Evolutionary conservation across 108 stramenopile genomes (phyloP), one percentile per base, ranked within the genome.

Genomic region (Skeletonema costatum): DNA sequence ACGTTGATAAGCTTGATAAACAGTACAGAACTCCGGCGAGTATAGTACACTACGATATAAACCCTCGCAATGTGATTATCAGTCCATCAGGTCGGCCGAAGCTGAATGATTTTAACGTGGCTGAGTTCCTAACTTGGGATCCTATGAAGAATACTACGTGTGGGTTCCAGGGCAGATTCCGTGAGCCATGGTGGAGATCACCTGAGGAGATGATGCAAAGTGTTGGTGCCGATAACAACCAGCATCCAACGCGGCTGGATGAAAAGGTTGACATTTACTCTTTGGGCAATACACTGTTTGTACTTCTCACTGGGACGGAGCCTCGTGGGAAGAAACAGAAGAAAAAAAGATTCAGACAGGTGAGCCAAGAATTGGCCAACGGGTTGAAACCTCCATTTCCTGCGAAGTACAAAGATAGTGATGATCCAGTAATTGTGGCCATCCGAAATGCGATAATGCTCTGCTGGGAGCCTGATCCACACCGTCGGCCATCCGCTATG

Each of bases 181-280:
- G 87, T 60, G 87, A 90, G 75, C 94, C 94, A 14, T 95, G 94
- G 94, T 95, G 92, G 91, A 81, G 94, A 48, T 88, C 92, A 21
- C 94, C 94, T 9, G 94, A 95, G 68, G 94, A 95, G 84, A 83
- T 25, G 25, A 83, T 95, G 86, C 76, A 85, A 16, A 64, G 42
- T 38, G 81, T 74, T 36, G 66, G 79, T 11, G 4, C 62, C 11
- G 61, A 73, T 39, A 60, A 71, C 30, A 69, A 42, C 33, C 39
- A 12, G 2, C 39, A 2, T 41, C 74, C 77, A 7, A 73, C 53
- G 19, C 76, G 63, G 1, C 79, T 89, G 32, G 73, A 80, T n/a
- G 94, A 93, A 81, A 90, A 89, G 68, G 89, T 93, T 1, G 94
- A 95, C 75, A 80, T 95, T 0, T 95, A 89, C 69, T 78, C 91